Evolutionary conservation across 805 yeast species (phyloP).

Genomic region (Ogataea dorogensis): DNA sequence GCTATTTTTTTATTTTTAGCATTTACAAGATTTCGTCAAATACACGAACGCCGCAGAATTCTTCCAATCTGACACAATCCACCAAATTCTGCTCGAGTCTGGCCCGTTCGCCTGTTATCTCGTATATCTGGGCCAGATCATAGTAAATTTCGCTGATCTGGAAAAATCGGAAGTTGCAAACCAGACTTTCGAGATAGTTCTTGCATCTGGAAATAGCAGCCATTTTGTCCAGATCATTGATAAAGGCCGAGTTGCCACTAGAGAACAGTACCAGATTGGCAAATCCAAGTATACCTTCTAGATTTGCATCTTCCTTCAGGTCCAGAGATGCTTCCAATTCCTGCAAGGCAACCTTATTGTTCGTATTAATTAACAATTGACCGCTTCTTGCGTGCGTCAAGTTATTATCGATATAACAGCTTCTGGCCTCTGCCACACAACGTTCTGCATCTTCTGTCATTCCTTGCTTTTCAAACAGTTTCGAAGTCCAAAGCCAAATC

Average conservation of each 20-base stretch:
- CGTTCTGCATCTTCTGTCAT: constrained; percentile 60
- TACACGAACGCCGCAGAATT: constrained; percentile 51
- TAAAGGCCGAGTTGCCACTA: constrained; percentile 33
- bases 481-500: constrained; percentile 75
- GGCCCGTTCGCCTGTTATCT: constrained; percentile 49
- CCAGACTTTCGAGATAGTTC: constrained; percentile 41
- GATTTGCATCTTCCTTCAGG: constrained; percentile 41
- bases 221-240: constrained; percentile 52
- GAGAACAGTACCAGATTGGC: constrained; percentile 46
- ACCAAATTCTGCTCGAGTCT: constrained; percentile 51
- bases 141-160: constrained; percentile 64
- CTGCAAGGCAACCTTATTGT: constrained; percentile 47
- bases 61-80: constrained; percentile 65
- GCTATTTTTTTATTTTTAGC: constrained; percentile 3
- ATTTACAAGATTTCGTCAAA: constrained; percentile 15
- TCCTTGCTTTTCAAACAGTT: constrained; percentile 57
- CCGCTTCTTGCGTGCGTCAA: constrained; percentile 53
- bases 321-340: constrained; percentile 67
- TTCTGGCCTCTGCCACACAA: constrained; percentile 71
- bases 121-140: constrained; percentile 63
- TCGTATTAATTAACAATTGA: constrained; percentile 35
- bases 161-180: constrained; percentile 40
- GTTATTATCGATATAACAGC: constrained; percentile 43
- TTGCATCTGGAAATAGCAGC: constrained; percentile 62
- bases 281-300: constrained; percentile 54